Conservation (phyloP, 352 stramenopile species). For the Globisporangium nunn region DNA sequence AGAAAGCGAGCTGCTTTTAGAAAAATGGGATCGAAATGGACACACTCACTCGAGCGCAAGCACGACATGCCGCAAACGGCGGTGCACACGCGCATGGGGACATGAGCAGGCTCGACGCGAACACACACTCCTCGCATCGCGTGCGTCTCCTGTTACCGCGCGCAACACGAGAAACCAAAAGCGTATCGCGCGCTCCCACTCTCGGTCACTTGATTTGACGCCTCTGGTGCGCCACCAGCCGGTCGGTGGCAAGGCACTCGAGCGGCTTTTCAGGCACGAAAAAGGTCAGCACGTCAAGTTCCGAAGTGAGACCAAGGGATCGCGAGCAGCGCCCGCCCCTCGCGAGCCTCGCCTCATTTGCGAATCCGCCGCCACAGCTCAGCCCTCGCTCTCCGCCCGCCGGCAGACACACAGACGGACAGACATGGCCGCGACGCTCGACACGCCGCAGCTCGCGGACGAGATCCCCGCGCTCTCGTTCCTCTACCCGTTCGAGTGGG, state of each 20-base stretch:
- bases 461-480: constrained; percentile 47
- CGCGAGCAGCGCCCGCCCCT: background rate
- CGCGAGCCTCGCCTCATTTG: constrained; percentile 5
- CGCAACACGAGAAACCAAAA: too few relatives aligned
- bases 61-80: too few relatives aligned
- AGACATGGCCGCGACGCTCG: constrained; percentile 1
- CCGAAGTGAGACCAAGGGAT: too few relatives aligned
- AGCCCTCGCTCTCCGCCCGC: background rate
- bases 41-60: too few relatives aligned
- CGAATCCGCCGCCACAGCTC: constrained; percentile 1
- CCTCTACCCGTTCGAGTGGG: constrained; percentile 67
- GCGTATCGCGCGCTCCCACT: too few relatives aligned
- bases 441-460: constrained; percentile 27
- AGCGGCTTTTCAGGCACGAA: background rate
- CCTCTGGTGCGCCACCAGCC: background rate
- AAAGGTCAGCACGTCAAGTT: background rate
- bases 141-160: too few relatives aligned
- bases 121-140: too few relatives aligned
- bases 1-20: too few relatives aligned
- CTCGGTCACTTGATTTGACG: too few relatives aligned
- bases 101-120: too few relatives aligned
- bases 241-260: background rate
- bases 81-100: too few relatives aligned
- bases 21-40: too few relatives aligned
- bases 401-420: background rate